Conservation (phyloP, 2,329 filamentous ascomycete genomes). For the Hirsutella thompsonii region DNA sequence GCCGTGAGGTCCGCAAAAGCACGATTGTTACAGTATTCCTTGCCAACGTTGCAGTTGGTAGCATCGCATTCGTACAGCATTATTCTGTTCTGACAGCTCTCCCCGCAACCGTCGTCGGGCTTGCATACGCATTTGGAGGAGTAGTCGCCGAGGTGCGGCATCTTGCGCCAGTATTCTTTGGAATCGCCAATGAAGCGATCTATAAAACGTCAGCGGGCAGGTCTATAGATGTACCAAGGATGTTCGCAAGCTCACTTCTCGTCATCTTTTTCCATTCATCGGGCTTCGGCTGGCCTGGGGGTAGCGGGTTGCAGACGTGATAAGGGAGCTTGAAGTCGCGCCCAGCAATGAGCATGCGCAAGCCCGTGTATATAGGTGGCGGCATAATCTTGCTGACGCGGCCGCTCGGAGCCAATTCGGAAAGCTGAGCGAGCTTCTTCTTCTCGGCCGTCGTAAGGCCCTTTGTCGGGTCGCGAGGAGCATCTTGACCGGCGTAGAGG, state of each 20-base stretch:
- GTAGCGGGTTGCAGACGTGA: constrained; percentile 78
- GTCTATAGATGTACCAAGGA: neutral
- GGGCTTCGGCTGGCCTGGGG: constrained; percentile 77
- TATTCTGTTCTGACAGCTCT: constrained; percentile 84
- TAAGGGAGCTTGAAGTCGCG: constrained; percentile 82
- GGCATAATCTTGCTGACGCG: constrained; percentile 50
- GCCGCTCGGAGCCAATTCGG: constrained; percentile 31
- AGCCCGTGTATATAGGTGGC: constrained; percentile 65
- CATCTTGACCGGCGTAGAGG: constrained; percentile 72
- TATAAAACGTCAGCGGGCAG: constrained; percentile 26
- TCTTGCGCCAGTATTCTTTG: constrained; percentile 67
- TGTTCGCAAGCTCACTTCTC: constrained; percentile 52
- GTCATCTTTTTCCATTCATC: constrained; percentile 88
- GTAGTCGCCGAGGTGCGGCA: constrained; percentile 59
- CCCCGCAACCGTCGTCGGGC: constrained; percentile 67
- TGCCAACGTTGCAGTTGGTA: constrained; percentile 71
- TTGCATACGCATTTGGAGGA: constrained; percentile 68
- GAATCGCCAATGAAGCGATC: constrained; percentile 87
- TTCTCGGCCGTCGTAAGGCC: constrained; percentile 37
- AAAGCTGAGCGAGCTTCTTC: constrained; percentile 33
- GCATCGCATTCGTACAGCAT: constrained; percentile 97
- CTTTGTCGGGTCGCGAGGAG: constrained; percentile 31
- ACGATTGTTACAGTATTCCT: constrained; percentile 69
- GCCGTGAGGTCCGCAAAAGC: constrained; percentile 70
- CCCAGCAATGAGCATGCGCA: constrained; percentile 56